A percentile compares a stretch with the other conserved stretches of the same genome.
These are phyloP conservation scores for Atalantia buxifolia DNA, from an alignment of 345 rosid genomes.

Conservation along the genomic window DNA sequence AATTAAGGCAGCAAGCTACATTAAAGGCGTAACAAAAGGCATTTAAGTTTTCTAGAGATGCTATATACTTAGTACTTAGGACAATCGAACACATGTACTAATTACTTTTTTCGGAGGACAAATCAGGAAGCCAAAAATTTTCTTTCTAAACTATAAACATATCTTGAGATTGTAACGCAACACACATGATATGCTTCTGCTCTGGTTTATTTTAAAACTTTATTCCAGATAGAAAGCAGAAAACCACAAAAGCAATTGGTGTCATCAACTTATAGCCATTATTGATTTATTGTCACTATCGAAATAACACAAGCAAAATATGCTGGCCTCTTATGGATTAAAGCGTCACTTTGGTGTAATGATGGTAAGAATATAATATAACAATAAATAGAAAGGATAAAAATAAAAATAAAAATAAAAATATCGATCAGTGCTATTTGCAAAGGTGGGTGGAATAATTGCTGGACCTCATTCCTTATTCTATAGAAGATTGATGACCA, in stretches of 20 bases:
- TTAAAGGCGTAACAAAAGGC: too few relatives aligned
- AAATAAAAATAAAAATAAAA: too few relatives aligned
- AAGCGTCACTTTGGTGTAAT: slow-evolving; percentile 2
- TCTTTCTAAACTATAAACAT: not conserved
- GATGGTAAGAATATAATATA: slow-evolving; percentile 18
- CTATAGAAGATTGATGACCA: slow-evolving; percentile 11
- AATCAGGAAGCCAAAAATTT: not conserved
- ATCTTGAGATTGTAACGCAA: not conserved
- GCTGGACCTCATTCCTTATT: slow-evolving; percentile 39
- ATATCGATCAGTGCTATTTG: slow-evolving; percentile 9
- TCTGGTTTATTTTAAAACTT: not conserved
- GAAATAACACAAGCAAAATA: not conserved
- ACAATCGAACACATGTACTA: not conserved
- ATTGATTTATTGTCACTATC: not conserved
- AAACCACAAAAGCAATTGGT: not conserved
- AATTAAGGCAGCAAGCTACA: too few relatives aligned
- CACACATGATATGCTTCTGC: not conserved
- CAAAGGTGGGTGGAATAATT: slow-evolving; percentile 26
- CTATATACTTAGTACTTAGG: not conserved
- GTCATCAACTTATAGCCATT: not conserved
- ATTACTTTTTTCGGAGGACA: not conserved
- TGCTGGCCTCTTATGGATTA: not conserved
- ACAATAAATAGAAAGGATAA: not conserved
- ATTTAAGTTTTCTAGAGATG: not conserved
- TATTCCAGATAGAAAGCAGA: not conserved